These are phyloP conservation scores for Maudiozyma pseudohumilis DNA, from an alignment of 805 yeast genomes.

Conservation along the genomic window DNA sequence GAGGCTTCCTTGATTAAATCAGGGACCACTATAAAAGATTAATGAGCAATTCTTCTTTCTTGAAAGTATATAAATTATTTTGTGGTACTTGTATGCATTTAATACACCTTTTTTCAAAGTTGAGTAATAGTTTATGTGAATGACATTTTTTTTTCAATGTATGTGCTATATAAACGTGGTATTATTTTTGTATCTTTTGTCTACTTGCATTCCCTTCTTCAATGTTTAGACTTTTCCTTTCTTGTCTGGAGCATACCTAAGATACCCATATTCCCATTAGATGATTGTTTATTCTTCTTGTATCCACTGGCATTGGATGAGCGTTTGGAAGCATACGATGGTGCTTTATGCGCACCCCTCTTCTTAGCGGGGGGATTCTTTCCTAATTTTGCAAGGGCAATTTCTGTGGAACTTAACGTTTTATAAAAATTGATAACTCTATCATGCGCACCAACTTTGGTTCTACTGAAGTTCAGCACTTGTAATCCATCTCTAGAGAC, in stretches of 20 bases:
- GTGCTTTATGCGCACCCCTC: background rate
- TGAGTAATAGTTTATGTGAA: too few species aligned
- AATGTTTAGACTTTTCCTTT: background rate
- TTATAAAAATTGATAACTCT: slow-evolving; percentile 64
- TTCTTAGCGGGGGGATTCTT: background rate
- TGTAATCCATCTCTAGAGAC: slow-evolving; percentile 74
- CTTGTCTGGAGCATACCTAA: background rate
- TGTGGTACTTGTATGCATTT: too few species aligned
- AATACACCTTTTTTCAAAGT: too few species aligned
- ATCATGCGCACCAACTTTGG: slow-evolving; percentile 57
- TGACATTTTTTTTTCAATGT: too few species aligned
- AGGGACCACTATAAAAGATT: too few species aligned
- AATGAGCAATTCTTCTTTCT: too few species aligned
- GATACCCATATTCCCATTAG: background rate
- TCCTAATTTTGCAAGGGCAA: slow-evolving; percentile 14
- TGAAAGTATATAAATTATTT: too few species aligned
- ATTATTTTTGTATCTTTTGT: background rate
- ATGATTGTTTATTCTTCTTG: background rate
- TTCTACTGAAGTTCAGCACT: slow-evolving; percentile 58
- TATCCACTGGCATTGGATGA: background rate
- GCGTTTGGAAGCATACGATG: background rate
- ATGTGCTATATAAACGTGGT: too few species aligned
- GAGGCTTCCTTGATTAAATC: too few species aligned
- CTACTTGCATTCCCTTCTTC: background rate
- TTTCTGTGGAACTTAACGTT: slow-evolving; percentile 31